Evolutionary conservation across 2,329 filamentous ascomycete species (phyloP).

Genomic region (Bipolaris sorokiniana): DNA sequence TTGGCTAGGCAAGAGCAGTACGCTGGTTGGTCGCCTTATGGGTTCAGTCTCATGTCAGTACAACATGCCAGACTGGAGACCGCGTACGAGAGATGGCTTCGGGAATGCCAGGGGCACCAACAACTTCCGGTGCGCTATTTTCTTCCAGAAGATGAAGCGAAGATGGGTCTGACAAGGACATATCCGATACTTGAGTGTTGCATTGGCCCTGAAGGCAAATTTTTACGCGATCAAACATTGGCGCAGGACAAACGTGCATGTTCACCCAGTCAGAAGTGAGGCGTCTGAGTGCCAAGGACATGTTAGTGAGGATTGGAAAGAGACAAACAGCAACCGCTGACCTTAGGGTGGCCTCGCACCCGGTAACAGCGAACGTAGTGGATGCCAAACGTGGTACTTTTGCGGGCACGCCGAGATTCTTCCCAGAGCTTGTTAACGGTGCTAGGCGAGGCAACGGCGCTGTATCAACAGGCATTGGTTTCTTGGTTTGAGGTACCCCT

Average conservation of each 20-base stretch:
- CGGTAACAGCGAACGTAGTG: neutral
- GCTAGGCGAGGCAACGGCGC: neutral
- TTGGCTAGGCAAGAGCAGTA: conserved; percentile 1
- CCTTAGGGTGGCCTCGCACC: neutral
- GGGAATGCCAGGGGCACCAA: conserved; percentile 1
- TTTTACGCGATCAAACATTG: conserved; percentile 13
- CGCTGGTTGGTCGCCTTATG: neutral
- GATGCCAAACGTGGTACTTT: neutral
- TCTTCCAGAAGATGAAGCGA: conserved; percentile 1
- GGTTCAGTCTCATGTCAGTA: neutral
- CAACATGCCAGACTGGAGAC: neutral
- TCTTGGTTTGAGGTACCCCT: neutral
- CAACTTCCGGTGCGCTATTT: neutral
- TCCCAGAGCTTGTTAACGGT: neutral
- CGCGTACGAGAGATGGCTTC: neutral
- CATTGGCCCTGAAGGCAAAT: conserved; percentile 7
- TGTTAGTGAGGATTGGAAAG: neutral
- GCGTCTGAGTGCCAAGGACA: conserved; percentile 4
- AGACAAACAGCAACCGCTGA: conserved; percentile 1
- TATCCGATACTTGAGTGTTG: neutral
- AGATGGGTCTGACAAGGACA: neutral
- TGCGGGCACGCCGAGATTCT: neutral
- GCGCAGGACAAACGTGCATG: neutral
- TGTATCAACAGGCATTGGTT: neutral
- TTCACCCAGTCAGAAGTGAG: conserved; percentile 14